Evolutionary conservation across 106 monocot species (phyloP), one percentile per base, ranked within the genome.

Genomic region (Xerophyta viscosa): DNA sequence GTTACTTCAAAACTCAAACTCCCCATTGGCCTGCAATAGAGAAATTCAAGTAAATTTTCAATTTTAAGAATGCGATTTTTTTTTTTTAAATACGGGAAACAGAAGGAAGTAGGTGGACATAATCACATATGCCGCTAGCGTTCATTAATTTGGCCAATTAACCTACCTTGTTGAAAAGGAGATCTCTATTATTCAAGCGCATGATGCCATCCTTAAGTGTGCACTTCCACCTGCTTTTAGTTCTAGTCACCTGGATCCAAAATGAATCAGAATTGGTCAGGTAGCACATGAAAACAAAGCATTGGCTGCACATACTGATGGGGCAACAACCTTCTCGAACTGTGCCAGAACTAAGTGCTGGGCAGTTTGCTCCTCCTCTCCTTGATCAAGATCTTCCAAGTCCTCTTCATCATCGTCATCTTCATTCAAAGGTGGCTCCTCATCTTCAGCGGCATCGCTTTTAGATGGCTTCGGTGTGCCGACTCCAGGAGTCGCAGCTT

Each of bases 251-350:
- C 94, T 96, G 46, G 41, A 47, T 31, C 37, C 11, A 4, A 13
- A 31, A 52, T n/a, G n/a, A n/a, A n/a, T n/a, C n/a, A n/a, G n/a
- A 23, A 36, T 33, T 17, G 20, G 3, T 21, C 29, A 17, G 2
- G 29, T 39, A n/a, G n/a, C n/a, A n/a, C n/a, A n/a, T n/a, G n/a
- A n/a, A n/a, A n/a, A n/a, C n/a, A n/a, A n/a, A n/a, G n/a, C n/a
- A n/a, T n/a, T n/a, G n/a, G n/a, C n/a, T n/a, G n/a, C n/a, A n/a
- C n/a, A n/a, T n/a, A n/a, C n/a, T n/a, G n/a, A n/a, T n/a, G n/a
- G n/a, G n/a, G n/a, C n/a, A n/a, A n/a, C 28, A 56, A 85, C 94
- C 85, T 88, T 96, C 53, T 96, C 94, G 71, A 96, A 96, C 46
- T 85, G 94, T 22, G 94, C 94, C 44, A 96, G 69, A 54, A 96